Percentiles rank a stretch among this genome's conserved stretches.
Conservation (phyloP, 495 filamentous ascomycete genomes). For the Penicillium soppii region DNA sequence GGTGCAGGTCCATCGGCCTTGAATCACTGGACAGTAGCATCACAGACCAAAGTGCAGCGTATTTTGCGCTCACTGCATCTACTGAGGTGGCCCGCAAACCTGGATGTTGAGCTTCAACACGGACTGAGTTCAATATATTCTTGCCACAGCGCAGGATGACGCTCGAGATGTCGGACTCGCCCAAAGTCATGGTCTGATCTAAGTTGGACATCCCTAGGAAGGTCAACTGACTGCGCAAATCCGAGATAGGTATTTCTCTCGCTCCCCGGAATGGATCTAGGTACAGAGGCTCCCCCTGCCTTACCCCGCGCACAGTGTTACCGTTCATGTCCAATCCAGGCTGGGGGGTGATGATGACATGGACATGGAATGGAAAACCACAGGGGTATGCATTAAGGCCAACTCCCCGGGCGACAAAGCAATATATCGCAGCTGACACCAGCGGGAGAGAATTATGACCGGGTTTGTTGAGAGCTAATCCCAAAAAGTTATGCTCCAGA, state of each 20-base stretch:
- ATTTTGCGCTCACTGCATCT: constrained; percentile 67
- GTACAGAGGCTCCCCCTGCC: constrained; percentile 62
- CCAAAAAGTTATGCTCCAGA: constrained; percentile 82
- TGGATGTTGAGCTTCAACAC: constrained; percentile 33
- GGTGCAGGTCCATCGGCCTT: constrained; percentile 53
- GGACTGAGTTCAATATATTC: constrained; percentile 71
- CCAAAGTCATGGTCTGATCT: constrained; percentile 57
- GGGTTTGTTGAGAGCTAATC: constrained; percentile 58
- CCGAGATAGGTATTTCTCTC: constrained; percentile 58
- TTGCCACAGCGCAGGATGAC: constrained; percentile 74
- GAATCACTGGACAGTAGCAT: constrained; percentile 55
- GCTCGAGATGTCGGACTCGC: constrained; percentile 56
- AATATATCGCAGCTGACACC: constrained; percentile 73
- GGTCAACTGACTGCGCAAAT: constrained; percentile 59
- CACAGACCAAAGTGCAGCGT: constrained; percentile 76
- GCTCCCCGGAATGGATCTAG: constrained; percentile 78
- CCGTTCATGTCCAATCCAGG: constrained; percentile 63
- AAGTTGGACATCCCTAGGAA: constrained; percentile 57
- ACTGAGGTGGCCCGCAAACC: constrained; percentile 25
- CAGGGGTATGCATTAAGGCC: constrained; percentile 71
- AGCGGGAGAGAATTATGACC: constrained; percentile 74
- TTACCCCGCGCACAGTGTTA: constrained; percentile 43
- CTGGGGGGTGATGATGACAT: constrained; percentile 65
- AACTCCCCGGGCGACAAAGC: constrained; percentile 61
- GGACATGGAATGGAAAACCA: constrained; percentile 76